Evolutionary conservation across 768 basidiomycete genomes (phyloP), one percentile per base, ranked within the genome.

Genomic region (Amanita pseudoporphyria): DNA sequence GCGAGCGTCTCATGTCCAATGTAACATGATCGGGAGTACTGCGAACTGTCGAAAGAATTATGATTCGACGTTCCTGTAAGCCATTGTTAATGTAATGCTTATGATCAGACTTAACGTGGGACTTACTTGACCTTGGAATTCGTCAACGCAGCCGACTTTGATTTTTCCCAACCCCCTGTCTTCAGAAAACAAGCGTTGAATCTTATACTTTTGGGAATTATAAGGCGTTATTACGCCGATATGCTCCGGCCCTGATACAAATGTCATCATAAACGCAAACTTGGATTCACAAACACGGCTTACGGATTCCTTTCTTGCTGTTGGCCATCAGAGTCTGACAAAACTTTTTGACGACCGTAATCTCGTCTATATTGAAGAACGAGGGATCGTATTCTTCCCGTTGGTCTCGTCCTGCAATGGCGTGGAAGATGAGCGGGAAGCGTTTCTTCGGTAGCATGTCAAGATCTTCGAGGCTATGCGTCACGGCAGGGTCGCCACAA

Each of bases 181-280:
- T 45, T 60, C 62, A 39, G 49, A 57, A 19, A 76, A 58, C 12
- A 65, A 55, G 30, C 60, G 64, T 42, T 68, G 62, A 16, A 83
- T 75, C 57, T 81, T 81, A 53, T 67, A 66, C 24, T 70, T 63
- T 56, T 85, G 83, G 1, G 79, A 79, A 57, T 78, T 72, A 55
- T 85, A 85, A 1, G 83, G 83, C 0, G 82, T 67, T 18, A 84
- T 82, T n/a, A 84, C 62, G n/a, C 81, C 82, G 53, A 84, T 81
- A 49, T 84, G 57, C 24, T 64, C 60, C 1, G 59, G 59, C 36
- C 57, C 65, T 68, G 14, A 22, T 5, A 19, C 9, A 22, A 21
- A 49, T 9, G 44, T 47, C 12, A 42, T 16, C 28, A 47, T 21
- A 26, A 28, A 50, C 10, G 3, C 32, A 31, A 9, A 39, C 26